Conservation (phyloP, 805 yeast genomes). For the Pichia scutulata region DNA sequence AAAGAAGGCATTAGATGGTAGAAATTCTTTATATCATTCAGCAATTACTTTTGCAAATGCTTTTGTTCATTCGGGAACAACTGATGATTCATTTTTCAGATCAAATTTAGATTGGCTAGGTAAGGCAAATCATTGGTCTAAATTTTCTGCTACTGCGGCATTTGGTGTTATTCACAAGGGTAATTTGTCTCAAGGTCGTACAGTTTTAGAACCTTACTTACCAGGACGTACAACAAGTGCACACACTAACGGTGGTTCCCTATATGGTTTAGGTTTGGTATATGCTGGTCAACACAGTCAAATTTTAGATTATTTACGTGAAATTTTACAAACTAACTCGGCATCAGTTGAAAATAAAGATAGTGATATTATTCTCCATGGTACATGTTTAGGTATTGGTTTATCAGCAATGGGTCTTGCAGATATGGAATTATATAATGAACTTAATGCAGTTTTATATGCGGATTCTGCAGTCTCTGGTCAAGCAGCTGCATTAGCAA, state of each 20-base stretch:
- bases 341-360: slow-evolving; percentile 37
- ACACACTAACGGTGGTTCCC: slow-evolving; percentile 92
- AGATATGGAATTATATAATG: slow-evolving; percentile 66
- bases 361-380: slow-evolving; percentile 81
- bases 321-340: slow-evolving; percentile 57
- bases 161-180: slow-evolving; percentile 96
- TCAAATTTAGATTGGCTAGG: slow-evolving; percentile 92
- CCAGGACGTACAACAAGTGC: slow-evolving; percentile 77
- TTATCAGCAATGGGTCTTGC: slow-evolving; percentile 94
- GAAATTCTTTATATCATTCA: slow-evolving; percentile 89
- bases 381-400: slow-evolving; percentile 93
- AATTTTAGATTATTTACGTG: slow-evolving; percentile 68
- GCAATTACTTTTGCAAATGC: slow-evolving; percentile 95
- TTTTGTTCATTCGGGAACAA: slow-evolving; percentile 91
- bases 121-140: slow-evolving; percentile 97
- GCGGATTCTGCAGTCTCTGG: slow-evolving; percentile 92
- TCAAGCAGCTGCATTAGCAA: slow-evolving; percentile 91
- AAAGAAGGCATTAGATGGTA: slow-evolving; percentile 75
- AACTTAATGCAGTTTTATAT: slow-evolving; percentile 73
- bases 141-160: slow-evolving; percentile 96
- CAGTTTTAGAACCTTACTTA: slow-evolving; percentile 80
- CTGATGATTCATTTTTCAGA: slow-evolving; percentile 88
- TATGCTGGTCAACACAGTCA: slow-evolving; percentile 96
- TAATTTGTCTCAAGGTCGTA: slow-evolving; percentile 82
- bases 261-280: slow-evolving; percentile 86